Evolutionary conservation across 257 asterid species (phyloP).

Genomic region (Nicotiana benthamiana): DNA sequence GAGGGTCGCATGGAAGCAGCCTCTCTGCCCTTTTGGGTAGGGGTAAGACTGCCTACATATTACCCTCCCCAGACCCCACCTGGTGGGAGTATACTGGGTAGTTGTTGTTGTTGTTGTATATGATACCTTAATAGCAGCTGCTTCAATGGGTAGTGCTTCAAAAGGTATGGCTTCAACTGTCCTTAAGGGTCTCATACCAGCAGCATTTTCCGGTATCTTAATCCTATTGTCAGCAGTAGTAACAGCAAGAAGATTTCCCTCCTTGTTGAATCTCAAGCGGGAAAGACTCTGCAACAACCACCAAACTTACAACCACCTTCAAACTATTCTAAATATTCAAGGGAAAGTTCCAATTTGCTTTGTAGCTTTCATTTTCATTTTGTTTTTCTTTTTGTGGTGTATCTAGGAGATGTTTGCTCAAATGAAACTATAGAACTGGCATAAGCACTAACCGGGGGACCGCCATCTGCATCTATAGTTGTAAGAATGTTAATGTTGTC

Average conservation of each 20-base stretch:
- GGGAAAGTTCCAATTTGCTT: neutral
- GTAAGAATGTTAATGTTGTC: constrained; percentile 58
- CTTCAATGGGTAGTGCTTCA: constrained; percentile 75
- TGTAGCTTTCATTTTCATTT: neutral
- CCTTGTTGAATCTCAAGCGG: constrained; percentile 88
- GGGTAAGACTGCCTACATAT: too few relatives aligned
- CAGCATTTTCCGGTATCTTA: constrained; percentile 75
- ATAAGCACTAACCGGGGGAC: constrained; percentile 65
- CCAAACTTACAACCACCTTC: neutral
- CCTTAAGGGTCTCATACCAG: constrained; percentile 78
- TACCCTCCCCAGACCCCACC: too few relatives aligned
- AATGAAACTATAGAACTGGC: neutral
- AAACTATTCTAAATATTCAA: neutral
- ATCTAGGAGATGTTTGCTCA: neutral
- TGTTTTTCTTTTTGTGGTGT: neutral
- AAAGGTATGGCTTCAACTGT: constrained; percentile 63
- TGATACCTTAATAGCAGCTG: constrained; percentile 74
- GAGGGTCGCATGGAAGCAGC: too few relatives aligned
- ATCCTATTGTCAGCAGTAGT: constrained; percentile 87
- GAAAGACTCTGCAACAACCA: constrained; percentile 60
- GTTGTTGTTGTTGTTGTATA: too few relatives aligned
- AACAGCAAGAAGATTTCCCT: constrained; percentile 94
- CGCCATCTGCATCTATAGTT: constrained; percentile 82
- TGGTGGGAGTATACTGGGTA: too few relatives aligned
- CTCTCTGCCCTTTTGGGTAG: too few relatives aligned